phyloP scores from a whole-genome alignment of 495 filamentous ascomycete species.

The Penicillium alfredii region DNA sequence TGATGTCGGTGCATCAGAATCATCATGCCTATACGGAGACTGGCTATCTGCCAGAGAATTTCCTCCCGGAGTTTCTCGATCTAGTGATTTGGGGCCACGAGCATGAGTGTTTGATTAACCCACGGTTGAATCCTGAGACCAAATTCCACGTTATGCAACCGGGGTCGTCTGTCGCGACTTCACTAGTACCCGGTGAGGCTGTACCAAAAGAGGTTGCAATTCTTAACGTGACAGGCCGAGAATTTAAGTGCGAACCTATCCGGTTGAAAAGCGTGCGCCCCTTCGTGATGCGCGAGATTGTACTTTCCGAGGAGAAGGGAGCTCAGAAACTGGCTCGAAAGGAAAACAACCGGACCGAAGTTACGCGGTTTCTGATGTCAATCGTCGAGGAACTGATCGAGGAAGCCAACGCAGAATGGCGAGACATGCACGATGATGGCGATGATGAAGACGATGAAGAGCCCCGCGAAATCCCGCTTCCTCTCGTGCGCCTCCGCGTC shows the following conservation, averaged over 20 bases:
- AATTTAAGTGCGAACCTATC: constrained; percentile 76
- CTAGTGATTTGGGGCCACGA: constrained; percentile 96
- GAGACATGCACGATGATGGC: constrained; percentile 56
- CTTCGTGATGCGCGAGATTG: constrained; percentile 80
- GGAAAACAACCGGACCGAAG: constrained; percentile 71
- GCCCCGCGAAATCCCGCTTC: constrained; percentile 56
- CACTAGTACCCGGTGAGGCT: constrained; percentile 82
- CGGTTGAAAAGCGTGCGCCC: constrained; percentile 84
- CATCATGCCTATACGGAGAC: constrained; percentile 87
- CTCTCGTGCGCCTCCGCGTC: constrained; percentile 82
- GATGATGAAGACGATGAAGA: constrained; percentile 50
- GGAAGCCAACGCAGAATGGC: constrained; percentile 77
- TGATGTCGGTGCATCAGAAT: constrained; percentile 96
- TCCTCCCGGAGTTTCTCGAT: constrained; percentile 87
- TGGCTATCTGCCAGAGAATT: constrained; percentile 87
- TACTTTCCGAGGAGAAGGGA: constrained; percentile 65
- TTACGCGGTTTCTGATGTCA: constrained; percentile 68
- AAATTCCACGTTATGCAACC: constrained; percentile 96
- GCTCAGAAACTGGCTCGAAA: constrained; percentile 73
- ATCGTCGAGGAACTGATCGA: constrained; percentile 82
- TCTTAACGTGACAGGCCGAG: constrained; percentile 72
- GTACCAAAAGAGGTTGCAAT: constrained; percentile 87
- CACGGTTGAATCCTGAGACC: constrained; percentile 72
- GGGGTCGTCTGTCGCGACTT: constrained; percentile 92
- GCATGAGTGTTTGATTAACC: constrained; percentile 91